Percentiles rank a stretch among this genome's conserved stretches.
Conservation (phyloP, 192 early-diverging fungal species). For the Entomortierella parvispora region DNA sequence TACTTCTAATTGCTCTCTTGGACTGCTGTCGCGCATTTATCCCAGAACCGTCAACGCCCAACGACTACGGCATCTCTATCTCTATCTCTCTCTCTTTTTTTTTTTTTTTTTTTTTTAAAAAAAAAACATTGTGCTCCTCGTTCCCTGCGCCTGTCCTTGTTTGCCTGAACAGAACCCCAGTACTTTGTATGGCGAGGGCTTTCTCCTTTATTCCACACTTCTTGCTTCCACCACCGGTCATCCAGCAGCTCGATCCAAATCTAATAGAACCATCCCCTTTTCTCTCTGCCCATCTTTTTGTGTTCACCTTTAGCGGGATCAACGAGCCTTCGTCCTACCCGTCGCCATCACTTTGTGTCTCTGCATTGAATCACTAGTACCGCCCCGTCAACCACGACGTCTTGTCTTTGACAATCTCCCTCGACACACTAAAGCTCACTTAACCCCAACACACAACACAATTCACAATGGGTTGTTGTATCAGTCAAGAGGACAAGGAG, state of each 20-base stretch:
- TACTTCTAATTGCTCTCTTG: no score
- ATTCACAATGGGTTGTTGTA: slow-evolving; percentile 88
- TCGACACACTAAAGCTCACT: background rate
- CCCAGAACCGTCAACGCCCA: slow-evolving; percentile 7
- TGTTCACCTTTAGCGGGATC: no score
- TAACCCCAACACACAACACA: background rate
- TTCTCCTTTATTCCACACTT: no score
- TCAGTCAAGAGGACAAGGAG: slow-evolving; percentile 87
- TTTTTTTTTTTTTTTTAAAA: background rate
- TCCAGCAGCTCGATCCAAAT: no score
- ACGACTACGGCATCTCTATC: background rate
- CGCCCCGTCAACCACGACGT: slow-evolving; percentile 9
- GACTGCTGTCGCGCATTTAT: no score
- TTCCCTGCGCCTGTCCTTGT: no score
- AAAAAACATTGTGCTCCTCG: no score
- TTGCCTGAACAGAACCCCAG: background rate
- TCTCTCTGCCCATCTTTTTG: no score
- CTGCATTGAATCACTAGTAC: background rate
- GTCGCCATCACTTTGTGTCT: no score
- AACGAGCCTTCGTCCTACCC: no score
- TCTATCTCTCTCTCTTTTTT: background rate
- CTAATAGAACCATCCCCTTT: no score
- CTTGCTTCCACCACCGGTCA: no score
- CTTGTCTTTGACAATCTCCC: background rate
- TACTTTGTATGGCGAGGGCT: background rate